Evolutionary conservation across 345 rosid genomes (phyloP), one percentile per base, ranked within the genome.

Genomic region (Populus alba): DNA sequence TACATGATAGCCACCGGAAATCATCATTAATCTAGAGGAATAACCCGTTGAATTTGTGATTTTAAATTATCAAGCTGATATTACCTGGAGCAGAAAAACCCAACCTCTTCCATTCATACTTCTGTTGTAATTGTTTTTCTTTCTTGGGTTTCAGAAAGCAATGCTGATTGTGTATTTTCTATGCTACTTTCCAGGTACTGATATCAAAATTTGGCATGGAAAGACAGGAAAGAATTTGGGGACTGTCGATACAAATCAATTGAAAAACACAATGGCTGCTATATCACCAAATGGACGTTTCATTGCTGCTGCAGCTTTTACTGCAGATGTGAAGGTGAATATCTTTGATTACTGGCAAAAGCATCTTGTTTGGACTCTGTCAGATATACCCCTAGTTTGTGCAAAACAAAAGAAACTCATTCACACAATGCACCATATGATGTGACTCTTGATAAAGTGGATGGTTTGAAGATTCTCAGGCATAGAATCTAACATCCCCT

Each of bases 281-380:
- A 81, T 96, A 77, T 96, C 99, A 68, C 97, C 99, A 63, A 91
- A 94, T 90, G 99, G 99, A 39, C 98, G 97, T 43, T 96, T 96
- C 78, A 70, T 96, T 85, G 98, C 99, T 76, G 97, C 98, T 62
- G 99, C 99, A 47, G 98, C 99, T 47, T 96, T 96, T 85, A 94
- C 98, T 39, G 99, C 99, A 13, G 98, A 94, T 89, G 99, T 96
- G 71, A 96, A 96, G 97, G 99, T 96, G 71, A 82, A 35, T 53
- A 22, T 71, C 61, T 69, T 23, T 70, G 4, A 57, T 78, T 49
- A 37, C 20, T 7, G 51, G 20, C 2, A 53, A 18, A 53, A 53
- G 59, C 29, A 68, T 76, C 1, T 8, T 20, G 39, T 68, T 37
- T 51, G 66, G 35, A 51, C 27, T 25, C 18, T 18, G 12, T 55